These are phyloP conservation scores for Neurospora crassa DNA, from an alignment of 2,329 filamentous ascomycete species.

Conservation along the genomic window DNA sequence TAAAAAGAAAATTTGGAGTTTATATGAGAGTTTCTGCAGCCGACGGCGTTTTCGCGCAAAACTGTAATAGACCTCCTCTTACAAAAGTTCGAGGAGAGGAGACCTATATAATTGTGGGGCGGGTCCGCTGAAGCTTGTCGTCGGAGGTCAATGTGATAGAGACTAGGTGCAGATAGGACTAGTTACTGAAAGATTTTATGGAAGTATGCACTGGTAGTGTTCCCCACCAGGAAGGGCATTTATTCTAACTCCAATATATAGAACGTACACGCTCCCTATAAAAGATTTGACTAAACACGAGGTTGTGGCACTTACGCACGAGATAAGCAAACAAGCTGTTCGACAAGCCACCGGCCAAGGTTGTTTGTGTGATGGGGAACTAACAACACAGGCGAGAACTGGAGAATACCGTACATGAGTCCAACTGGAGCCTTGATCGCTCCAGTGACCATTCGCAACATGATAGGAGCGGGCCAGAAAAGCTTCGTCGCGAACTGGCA, in stretches of 20 bases:
- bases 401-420: not conserved
- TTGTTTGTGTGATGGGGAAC: constrained; percentile 58
- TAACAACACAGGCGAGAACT: constrained; percentile 72
- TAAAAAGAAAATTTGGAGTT: no score
- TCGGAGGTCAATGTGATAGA: no score
- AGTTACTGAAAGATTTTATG: constrained; percentile 66
- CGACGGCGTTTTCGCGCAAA: no score
- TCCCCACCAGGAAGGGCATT: constrained; percentile 52
- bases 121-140: no score
- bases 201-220: constrained; percentile 67
- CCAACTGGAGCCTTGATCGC: not conserved
- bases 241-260: constrained; percentile 26
- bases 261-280: constrained; percentile 68
- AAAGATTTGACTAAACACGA: constrained; percentile 58
- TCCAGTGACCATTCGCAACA: not conserved
- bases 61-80: no score
- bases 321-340: constrained; percentile 83
- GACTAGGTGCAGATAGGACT: constrained; percentile 30
- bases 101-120: no score
- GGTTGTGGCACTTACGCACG: constrained; percentile 71
- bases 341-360: constrained; percentile 66
- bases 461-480: not conserved
- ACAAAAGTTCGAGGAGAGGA: no score
- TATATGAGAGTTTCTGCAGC: no score
- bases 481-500: not conserved